phyloP scores from a whole-genome alignment of 2,329 filamentous ascomycete genomes.

The Phaeosphaeria sp. region DNA sequence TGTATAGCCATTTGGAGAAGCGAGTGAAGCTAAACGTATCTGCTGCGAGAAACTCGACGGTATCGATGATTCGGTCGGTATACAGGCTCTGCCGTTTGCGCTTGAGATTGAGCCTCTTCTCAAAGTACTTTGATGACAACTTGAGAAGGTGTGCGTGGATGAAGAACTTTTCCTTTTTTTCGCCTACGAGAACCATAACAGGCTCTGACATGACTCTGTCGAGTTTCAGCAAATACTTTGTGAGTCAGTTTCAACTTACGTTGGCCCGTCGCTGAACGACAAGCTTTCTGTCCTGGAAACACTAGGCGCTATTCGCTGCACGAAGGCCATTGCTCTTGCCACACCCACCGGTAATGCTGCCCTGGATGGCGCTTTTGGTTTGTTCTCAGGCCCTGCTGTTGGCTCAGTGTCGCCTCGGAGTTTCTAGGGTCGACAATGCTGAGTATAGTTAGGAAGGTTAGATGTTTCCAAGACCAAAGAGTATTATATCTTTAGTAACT shows the following conservation, averaged over 20 bases:
- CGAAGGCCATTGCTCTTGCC: no score
- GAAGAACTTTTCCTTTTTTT: background rate
- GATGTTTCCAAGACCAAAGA: no score
- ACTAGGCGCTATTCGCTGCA: no score
- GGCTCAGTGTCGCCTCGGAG: no score
- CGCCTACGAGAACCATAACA: background rate
- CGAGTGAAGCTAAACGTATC: background rate
- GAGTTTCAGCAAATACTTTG: background rate
- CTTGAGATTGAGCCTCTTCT: background rate
- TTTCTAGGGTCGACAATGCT: no score
- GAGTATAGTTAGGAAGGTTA: no score
- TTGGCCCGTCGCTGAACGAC: background rate
- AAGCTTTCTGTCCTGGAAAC: no score
- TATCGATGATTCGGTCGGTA: background rate
- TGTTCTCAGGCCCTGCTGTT: no score
- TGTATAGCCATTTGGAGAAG: conserved; percentile 9
- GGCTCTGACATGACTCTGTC: background rate
- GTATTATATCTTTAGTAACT: no score
- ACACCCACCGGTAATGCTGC: no score
- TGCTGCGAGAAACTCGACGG: background rate
- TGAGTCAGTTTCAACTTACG: background rate
- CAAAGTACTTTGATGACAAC: background rate
- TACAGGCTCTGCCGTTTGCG: background rate
- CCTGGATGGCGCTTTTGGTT: no score
- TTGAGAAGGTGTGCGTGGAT: background rate